Percentiles rank a stretch among this genome's conserved stretches.
These are phyloP conservation scores for Sphaerostilbella broomeana DNA, from an alignment of 2,329 filamentous ascomycete genomes.

Conservation along the genomic window DNA sequence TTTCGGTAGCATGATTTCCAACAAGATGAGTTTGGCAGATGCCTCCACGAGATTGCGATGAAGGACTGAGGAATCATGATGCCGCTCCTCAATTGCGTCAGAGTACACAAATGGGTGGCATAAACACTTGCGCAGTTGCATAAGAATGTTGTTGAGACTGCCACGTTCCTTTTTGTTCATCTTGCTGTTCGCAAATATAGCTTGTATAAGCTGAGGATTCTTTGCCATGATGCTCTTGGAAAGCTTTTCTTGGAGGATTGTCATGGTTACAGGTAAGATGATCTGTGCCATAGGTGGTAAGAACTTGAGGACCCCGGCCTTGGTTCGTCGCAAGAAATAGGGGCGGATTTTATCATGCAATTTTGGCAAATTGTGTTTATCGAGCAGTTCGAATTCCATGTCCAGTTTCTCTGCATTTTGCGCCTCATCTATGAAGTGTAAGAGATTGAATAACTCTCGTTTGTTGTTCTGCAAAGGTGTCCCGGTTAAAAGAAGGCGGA, in stretches of 20 bases:
- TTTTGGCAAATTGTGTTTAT: slow-evolving; percentile 71
- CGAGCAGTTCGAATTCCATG: slow-evolving; percentile 67
- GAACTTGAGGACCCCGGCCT: slow-evolving; percentile 83
- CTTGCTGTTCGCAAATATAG: slow-evolving; percentile 68
- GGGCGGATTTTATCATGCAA: slow-evolving; percentile 78
- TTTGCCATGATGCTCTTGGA: slow-evolving; percentile 91
- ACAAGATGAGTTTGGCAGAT: slow-evolving; percentile 77
- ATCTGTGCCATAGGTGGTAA: slow-evolving; percentile 90
- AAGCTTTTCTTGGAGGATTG: slow-evolving; percentile 82
- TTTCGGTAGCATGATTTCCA: slow-evolving; percentile 82
- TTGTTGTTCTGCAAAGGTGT: slow-evolving; percentile 96
- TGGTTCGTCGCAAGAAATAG: slow-evolving; percentile 69
- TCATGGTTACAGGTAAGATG: slow-evolving; percentile 95
- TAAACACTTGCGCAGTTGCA: slow-evolving; percentile 89
- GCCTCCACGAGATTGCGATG: slow-evolving; percentile 85
- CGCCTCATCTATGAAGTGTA: slow-evolving; percentile 80
- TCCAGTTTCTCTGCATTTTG: slow-evolving; percentile 68
- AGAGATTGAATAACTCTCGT: slow-evolving; percentile 88
- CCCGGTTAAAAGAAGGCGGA: slow-evolving; percentile 79
- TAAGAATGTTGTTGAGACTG: slow-evolving; percentile 86
- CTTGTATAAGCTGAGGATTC: slow-evolving; percentile 79
- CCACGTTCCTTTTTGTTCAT: slow-evolving; percentile 66
- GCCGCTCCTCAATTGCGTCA: slow-evolving; percentile 77
- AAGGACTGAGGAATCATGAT: slow-evolving; percentile 52
- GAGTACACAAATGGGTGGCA: slow-evolving; percentile 97